phyloP scores from a whole-genome alignment of 2,329 filamentous ascomycete genomes.

The Colletotrichum sp. region DNA sequence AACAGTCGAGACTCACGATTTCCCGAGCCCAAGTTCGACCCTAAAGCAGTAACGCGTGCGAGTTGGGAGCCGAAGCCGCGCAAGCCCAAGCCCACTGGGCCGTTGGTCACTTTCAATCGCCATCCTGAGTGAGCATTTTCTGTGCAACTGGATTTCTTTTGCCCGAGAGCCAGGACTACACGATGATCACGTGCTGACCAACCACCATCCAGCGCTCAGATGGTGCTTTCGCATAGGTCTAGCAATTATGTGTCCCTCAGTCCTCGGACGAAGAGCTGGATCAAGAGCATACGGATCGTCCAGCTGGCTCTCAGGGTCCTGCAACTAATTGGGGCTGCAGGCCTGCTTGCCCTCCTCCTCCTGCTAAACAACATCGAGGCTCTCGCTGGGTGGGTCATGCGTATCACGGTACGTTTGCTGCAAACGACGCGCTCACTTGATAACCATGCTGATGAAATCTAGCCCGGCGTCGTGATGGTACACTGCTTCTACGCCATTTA shows the following conservation, averaged over 20 bases:
- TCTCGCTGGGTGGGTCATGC: conserved; percentile 75
- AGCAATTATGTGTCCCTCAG: conserved; percentile 70
- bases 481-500: conserved; percentile 81
- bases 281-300: conserved; percentile 71
- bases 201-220: conserved; percentile 54
- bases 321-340: conserved; percentile 72
- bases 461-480: conserved; percentile 78
- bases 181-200: background rate
- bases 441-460: conserved; percentile 21
- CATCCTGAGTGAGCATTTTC: conserved; percentile 78
- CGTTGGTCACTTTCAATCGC: conserved; percentile 80
- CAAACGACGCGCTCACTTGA: background rate
- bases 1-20: conserved; percentile 60
- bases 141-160: background rate
- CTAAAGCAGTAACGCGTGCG: conserved; percentile 82
- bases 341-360: conserved; percentile 77
- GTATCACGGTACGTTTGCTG: conserved; percentile 69
- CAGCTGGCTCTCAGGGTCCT: conserved; percentile 73
- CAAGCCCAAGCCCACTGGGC: conserved; percentile 73
- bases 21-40: conserved; percentile 72
- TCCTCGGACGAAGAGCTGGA: conserved; percentile 69
- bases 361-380: conserved; percentile 72
- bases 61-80: conserved; percentile 70
- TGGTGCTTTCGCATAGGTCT: conserved; percentile 67
- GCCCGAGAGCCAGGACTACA: background rate